phyloP scores from a whole-genome alignment of 2,329 filamentous ascomycete species.

The Claviceps fusiformis region DNA sequence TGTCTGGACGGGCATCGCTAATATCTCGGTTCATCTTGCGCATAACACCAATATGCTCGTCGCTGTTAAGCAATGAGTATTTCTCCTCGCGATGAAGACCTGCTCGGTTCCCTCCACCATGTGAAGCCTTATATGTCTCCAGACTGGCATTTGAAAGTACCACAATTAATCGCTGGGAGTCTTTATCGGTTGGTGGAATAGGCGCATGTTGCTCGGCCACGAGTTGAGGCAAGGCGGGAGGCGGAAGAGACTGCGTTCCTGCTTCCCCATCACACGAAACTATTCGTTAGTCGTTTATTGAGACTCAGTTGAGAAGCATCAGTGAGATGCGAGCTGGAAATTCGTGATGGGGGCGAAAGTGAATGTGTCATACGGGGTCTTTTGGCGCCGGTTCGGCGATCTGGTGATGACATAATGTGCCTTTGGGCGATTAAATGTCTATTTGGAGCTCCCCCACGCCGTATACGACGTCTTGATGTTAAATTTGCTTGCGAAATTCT shows the following conservation, averaged over 20 bases:
- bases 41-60: slow-evolving; percentile 98
- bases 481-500: background rate
- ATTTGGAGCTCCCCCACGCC: background rate
- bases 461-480: background rate
- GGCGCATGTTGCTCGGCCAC: slow-evolving; percentile 85
- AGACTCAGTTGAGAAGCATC: background rate
- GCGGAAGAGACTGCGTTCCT: slow-evolving; percentile 92
- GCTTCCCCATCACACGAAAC: background rate
- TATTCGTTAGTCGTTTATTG: background rate
- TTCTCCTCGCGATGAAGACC: slow-evolving; percentile 72
- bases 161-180: slow-evolving; percentile 82
- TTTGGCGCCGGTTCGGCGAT: slow-evolving; percentile 28
- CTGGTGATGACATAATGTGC: slow-evolving; percentile 25
- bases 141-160: slow-evolving; percentile 94
- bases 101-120: slow-evolving; percentile 52
- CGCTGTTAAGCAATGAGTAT: slow-evolving; percentile 94
- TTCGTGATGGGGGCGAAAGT: background rate
- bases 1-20: slow-evolving; percentile 92
- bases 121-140: slow-evolving; percentile 89
- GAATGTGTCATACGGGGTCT: slow-evolving; percentile 25
- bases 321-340: background rate
- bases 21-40: slow-evolving; percentile 99
- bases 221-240: slow-evolving; percentile 77
- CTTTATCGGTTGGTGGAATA: slow-evolving; percentile 76
- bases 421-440: background rate